Conservation (phyloP, 371 early-diverging fungal genomes). For the Mycotypha africana region DNA sequence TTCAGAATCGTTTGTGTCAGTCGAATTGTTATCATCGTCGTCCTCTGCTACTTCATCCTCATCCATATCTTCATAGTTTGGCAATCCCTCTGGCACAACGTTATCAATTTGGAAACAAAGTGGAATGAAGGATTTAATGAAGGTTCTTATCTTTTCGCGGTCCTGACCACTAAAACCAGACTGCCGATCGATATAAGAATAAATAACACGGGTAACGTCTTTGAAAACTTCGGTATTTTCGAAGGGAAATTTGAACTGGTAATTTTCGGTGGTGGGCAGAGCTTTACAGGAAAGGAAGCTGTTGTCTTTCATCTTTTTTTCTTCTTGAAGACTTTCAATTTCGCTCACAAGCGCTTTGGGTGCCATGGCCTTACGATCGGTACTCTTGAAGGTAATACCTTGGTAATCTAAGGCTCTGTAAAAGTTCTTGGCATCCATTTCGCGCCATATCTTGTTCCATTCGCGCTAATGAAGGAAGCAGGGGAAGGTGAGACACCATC, state of each 20-base stretch:
- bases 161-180: slow-evolving; percentile 51
- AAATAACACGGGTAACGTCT: too few relatives aligned
- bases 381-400: slow-evolving; percentile 81
- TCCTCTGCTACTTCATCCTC: slow-evolving; percentile 26
- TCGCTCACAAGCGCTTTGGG: slow-evolving; percentile 76
- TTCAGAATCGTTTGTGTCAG: slow-evolving; percentile 23
- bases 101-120: slow-evolving; percentile 63
- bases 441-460: slow-evolving; percentile 96
- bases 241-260: slow-evolving; percentile 62
- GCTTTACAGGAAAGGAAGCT: slow-evolving; percentile 48
- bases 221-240: slow-evolving; percentile 11
- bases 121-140: slow-evolving; percentile 65
- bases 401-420: slow-evolving; percentile 96
- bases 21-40: slow-evolving; percentile 10
- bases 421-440: slow-evolving; percentile 90
- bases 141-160: slow-evolving; percentile 61
- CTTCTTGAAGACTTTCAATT: slow-evolving; percentile 70
- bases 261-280: too few relatives aligned
- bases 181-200: slow-evolving; percentile 17
- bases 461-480: too few relatives aligned
- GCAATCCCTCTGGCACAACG: slow-evolving; percentile 7
- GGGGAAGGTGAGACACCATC: slow-evolving; percentile 52
- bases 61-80: slow-evolving; percentile 11
- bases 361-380: slow-evolving; percentile 82
- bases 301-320: slow-evolving; percentile 23